Evolutionary conservation across 108 stramenopile species (phyloP), one percentile per base, ranked within the genome.

Genomic region (Skeletonema potamos): DNA sequence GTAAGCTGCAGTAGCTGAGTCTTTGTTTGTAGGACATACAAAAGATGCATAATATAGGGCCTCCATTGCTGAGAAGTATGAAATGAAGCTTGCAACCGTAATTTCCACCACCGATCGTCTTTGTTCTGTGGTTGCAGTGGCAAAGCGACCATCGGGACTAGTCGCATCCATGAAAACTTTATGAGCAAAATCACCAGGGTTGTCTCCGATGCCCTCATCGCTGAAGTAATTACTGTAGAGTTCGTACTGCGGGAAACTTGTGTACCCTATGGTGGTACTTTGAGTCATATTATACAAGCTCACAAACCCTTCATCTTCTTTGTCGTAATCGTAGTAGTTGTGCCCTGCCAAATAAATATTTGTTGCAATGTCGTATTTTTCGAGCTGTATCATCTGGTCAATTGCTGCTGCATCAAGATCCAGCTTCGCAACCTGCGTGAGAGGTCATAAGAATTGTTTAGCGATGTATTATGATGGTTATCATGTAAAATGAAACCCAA

Each of bases 341-440:
- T 72, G 58, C 1, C 81, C 81, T 29, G 76, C 43, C 32, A 72
- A 10, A 27, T 82, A 82, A n/a, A 82, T 68, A 9, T 76, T 43
- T 15, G 34, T 74, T 0, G 81, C 75, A 18, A 51, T 28, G 6
- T 58, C 44, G 67, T 86, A 91, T 13, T 91, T 89, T 61, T 84
- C 85, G 77, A 85, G 75, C 36, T 82, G 66, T 74, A 90, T 75
- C 41, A 90, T 70, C 62, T 90, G 87, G 36, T 85, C 77, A 26
- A 90, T 79, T 32, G 85, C 79, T 5, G 81, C 79, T 37, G 90
- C 81, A 57, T 94, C 93, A 4, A 90, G 81, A 64, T 94, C 93
- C 9, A 94, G 30, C 54, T 76, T 77, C 4, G 90, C 76, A 51
- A 75, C 68, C 86, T 89, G 72, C 24, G 58, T 34, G 62, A 27